Conservation (phyloP, 2,329 filamentous ascomycete genomes). For the Kalaharituber pfeilii region DNA sequence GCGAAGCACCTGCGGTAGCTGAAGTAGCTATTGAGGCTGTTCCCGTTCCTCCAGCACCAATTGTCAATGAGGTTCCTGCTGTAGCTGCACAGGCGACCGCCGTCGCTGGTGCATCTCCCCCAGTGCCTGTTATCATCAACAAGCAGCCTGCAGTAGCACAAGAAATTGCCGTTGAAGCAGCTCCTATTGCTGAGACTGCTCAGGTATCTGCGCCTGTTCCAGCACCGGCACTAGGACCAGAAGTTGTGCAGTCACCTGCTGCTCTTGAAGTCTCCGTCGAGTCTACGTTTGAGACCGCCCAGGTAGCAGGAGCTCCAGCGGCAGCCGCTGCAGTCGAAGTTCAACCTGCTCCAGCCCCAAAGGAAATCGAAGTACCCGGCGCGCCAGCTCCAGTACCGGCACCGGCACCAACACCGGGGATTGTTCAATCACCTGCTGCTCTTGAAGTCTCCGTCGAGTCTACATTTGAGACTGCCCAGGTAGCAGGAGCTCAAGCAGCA, state of each 20-base stretch:
- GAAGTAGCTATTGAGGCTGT: background rate
- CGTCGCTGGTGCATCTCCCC: background rate
- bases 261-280: background rate
- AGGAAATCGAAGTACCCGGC: background rate
- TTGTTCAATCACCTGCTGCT: background rate
- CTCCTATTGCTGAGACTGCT: background rate
- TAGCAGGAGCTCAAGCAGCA: background rate
- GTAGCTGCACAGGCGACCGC: background rate
- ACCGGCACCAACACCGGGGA: too few relatives aligned
- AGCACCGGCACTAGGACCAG: slow-evolving; percentile 4
- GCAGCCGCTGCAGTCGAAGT: background rate
- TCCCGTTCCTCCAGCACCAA: background rate
- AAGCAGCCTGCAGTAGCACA: background rate
- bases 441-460: background rate
- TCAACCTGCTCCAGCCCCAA: background rate
- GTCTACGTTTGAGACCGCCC: background rate
- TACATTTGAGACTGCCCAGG: background rate
- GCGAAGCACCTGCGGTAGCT: background rate
- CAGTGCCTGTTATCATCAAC: background rate
- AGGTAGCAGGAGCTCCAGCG: background rate
- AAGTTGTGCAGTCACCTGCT: background rate
- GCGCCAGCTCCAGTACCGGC: background rate
- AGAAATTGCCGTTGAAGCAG: background rate
- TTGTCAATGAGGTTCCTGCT: background rate
- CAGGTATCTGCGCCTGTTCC: background rate